A percentile compares a stretch with the other conserved stretches of the same genome.
phyloP scores from a whole-genome alignment of 768 basidiomycete species.

The Xerocomellus intermedius region DNA sequence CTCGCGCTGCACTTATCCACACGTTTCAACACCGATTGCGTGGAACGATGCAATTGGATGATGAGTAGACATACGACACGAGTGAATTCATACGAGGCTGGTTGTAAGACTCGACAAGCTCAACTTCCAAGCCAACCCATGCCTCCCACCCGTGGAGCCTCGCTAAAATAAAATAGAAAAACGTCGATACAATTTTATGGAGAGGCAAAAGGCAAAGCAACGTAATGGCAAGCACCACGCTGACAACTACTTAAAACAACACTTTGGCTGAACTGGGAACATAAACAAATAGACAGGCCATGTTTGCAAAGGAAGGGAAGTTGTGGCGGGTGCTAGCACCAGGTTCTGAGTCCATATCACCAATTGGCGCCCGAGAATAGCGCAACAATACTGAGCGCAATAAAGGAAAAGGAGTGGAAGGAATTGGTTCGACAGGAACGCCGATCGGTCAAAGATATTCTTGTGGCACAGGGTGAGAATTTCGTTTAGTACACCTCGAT shows the following conservation, averaged over 20 bases:
- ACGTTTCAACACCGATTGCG: background rate
- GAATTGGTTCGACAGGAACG: conserved; percentile 15
- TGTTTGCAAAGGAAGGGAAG: conserved; percentile 27
- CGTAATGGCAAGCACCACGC: conserved; percentile 28
- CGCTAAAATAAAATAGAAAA: conserved; percentile 22
- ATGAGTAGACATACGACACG: conserved; percentile 6
- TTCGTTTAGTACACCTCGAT: conserved; percentile 62
- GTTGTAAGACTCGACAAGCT: conserved; percentile 32
- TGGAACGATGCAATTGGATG: conserved; percentile 16
- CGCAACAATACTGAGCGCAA: conserved; percentile 15
- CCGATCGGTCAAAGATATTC: conserved; percentile 7
- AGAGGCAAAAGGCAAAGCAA: conserved; percentile 13
- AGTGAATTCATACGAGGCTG: conserved; percentile 7
- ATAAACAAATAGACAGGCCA: conserved; percentile 21
- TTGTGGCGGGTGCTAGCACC: conserved; percentile 26
- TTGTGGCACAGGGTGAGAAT: conserved; percentile 5
- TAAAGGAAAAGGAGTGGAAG: conserved; percentile 20
- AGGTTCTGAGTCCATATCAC: conserved; percentile 20
- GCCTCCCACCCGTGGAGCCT: conserved; percentile 7
- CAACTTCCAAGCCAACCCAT: conserved; percentile 35
- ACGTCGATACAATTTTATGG: conserved; percentile 14
- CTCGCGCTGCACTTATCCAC: background rate
- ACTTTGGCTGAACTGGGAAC: conserved; percentile 20
- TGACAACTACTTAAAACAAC: conserved; percentile 29
- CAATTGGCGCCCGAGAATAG: conserved; percentile 8